Evolutionary conservation across 2,329 filamentous ascomycete genomes (phyloP).

Genomic region (Talaromyces marneffei): DNA sequence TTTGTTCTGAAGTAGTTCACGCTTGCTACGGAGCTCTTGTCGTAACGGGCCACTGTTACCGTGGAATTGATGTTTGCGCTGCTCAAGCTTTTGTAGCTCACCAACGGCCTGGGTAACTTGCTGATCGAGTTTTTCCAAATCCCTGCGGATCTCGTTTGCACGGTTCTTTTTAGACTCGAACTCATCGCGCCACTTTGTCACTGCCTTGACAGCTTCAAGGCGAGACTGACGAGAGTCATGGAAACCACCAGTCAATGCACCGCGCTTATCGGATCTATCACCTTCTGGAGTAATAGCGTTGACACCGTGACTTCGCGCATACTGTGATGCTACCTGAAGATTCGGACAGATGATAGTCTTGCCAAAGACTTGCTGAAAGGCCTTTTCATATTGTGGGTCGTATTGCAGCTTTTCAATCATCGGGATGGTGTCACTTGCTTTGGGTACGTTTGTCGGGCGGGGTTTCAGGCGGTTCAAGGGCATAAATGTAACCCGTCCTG

Average conservation of each 20-base stretch:
- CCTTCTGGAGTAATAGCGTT: conserved; percentile 92
- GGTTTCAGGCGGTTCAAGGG: conserved; percentile 76
- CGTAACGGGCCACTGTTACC: conserved; percentile 75
- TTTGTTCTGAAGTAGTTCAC: conserved; percentile 66
- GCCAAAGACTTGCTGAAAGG: conserved; percentile 91
- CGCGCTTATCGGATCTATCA: conserved; percentile 90
- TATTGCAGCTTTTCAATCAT: conserved; percentile 80
- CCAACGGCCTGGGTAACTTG: conserved; percentile 82
- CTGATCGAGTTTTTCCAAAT: conserved; percentile 76
- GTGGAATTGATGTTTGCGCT: conserved; percentile 70
- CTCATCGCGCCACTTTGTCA: conserved; percentile 68
- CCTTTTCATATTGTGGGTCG: conserved; percentile 69
- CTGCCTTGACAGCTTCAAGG: conserved; percentile 72
- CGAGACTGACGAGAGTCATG: conserved; percentile 81
- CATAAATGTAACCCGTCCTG: conserved; percentile 90
- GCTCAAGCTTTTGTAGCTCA: conserved; percentile 75
- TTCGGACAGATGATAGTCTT: conserved; percentile 93
- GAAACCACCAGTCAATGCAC: conserved; percentile 90
- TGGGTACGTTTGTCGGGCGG: conserved; percentile 68
- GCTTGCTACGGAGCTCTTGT: conserved; percentile 69
- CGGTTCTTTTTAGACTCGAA: conserved; percentile 63
- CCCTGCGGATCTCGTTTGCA: conserved; percentile 58
- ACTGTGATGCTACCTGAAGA: conserved; percentile 78
- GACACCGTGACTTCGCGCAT: conserved; percentile 84
- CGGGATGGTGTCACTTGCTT: conserved; percentile 79